Conservation (phyloP, 768 basidiomycete species). For the Amanita pallidorosea region DNA sequence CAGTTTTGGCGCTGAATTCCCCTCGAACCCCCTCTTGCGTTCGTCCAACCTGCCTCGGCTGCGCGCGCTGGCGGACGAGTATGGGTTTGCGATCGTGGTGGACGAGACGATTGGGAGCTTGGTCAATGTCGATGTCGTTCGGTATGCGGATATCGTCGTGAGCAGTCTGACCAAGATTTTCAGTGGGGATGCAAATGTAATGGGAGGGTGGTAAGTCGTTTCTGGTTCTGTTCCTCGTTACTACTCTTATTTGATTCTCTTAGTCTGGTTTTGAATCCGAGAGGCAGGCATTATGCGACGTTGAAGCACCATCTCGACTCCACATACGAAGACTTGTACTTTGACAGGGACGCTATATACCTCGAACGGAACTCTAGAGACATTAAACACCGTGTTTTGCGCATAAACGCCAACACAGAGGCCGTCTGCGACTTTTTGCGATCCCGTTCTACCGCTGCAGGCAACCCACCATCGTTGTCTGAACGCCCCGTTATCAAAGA, state of each 20-base stretch:
- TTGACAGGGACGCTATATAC: constrained; percentile 84
- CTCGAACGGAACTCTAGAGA: constrained; percentile 98
- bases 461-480: constrained; percentile 12
- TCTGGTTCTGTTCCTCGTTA: neutral
- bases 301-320: constrained; percentile 51
- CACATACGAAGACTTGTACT: constrained; percentile 79
- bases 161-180: too few species aligned
- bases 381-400: constrained; percentile 62
- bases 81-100: constrained; percentile 79
- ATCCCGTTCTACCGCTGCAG: constrained; percentile 40
- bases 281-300: constrained; percentile 50
- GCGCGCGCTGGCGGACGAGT: constrained; percentile 72
- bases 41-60: constrained; percentile 69
- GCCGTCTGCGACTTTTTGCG: constrained; percentile 72
- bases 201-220: constrained; percentile 70
- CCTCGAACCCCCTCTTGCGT: constrained; percentile 91
- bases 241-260: neutral
- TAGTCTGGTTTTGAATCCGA: constrained; percentile 87
- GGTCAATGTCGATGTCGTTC: constrained; percentile 83
- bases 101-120: constrained; percentile 97
- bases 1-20: too few species aligned
- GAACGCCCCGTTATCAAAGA: constrained; percentile 49
- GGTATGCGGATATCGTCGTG: constrained; percentile 80
- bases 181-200: too few species aligned
- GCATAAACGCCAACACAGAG: constrained; percentile 78